Base-by-base conservation (phyloP, 257 asterid genomes). In the Jacaranda mimosifolia region DNA sequence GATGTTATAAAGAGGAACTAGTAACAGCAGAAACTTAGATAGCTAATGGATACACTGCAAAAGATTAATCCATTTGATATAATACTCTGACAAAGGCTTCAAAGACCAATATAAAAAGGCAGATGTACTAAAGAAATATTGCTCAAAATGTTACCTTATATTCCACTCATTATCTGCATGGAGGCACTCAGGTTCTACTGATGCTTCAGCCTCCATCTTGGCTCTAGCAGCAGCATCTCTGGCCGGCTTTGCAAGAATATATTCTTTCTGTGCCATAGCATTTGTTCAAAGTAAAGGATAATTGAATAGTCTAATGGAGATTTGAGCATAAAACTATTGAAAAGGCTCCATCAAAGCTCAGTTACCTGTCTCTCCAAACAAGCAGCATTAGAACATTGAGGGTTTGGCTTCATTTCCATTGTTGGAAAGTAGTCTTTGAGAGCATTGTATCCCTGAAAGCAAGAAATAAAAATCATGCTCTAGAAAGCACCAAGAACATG, bases 381-480 rank as follows among this genome's bases (percentile, higher is more conserved):
- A 78, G 97, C 93, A 82, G 97, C 85, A 76, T 96, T 96, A 55
- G 97, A 93, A 79, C 99, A 96, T 74, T 93, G 98, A 77, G 96
- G 89, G 67, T 96, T 96, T 65, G 99, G 99, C 85, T 93, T 96
- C 98, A 96, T 90, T 87, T 89, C 96, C 98, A 96, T 93, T 10
- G 96, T 91, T 53, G 99, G 99, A 76, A 96, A 96, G 84, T 45
- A 96, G 81, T 96, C 99, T 85, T 96, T 96, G 49, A 96, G 97
- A 40, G 99, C 97, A 75, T 93, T 93, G 88, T 96, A 96, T 63
- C 98, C 99, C 99, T 95, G 69, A 43, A 77, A 85, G 43, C 53
- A 79, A 82, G 83, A 55, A 53, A 59, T 52, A 69, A 42, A 35
- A 66, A 9, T 64, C 55, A 70, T 39, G 43, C 40, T 51, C 19